A percentile compares a stretch with the other conserved stretches of the same genome.
Conservation (phyloP, 352 stramenopile species). For the Elongisporangium anandrum region DNA sequence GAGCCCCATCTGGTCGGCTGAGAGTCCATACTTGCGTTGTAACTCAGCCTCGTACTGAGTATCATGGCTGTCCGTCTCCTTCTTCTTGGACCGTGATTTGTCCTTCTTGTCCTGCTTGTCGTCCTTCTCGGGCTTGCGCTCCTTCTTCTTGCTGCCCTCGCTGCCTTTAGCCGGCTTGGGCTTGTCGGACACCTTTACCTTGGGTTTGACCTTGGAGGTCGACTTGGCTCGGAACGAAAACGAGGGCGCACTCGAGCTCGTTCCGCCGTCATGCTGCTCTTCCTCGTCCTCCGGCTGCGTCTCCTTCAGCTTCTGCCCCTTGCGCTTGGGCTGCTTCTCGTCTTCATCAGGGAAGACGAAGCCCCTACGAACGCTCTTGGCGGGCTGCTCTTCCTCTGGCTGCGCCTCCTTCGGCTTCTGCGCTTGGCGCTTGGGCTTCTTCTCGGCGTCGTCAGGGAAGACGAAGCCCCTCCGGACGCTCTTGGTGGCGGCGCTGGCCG, state of each 20-base stretch:
- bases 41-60: conserved; percentile 10
- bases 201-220: neutral
- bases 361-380: conserved; percentile 23
- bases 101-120: conserved; percentile 40
- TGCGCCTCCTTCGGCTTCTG: conserved; percentile 20
- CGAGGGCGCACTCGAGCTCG: neutral
- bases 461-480: conserved; percentile 46
- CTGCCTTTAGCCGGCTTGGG: conserved; percentile 11
- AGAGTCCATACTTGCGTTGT: conserved; percentile 18
- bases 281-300: conserved; percentile 18
- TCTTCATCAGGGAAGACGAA: conserved; percentile 46
- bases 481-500: conserved; percentile 11
- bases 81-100: conserved; percentile 33
- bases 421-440: conserved; percentile 16
- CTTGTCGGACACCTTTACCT: neutral
- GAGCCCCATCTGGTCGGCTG: conserved; percentile 45
- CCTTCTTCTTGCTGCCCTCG: conserved; percentile 45
- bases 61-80: conserved; percentile 24
- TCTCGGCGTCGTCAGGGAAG: conserved; percentile 23
- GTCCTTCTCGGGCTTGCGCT: conserved; percentile 27
- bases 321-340: conserved; percentile 17
- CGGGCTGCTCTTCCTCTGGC: conserved; percentile 11
- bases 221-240: neutral
- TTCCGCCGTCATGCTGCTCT: neutral
- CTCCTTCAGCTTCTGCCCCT: conserved; percentile 14